Evolutionary conservation across 768 basidiomycete genomes (phyloP).

Genomic region (Russula vinacea): DNA sequence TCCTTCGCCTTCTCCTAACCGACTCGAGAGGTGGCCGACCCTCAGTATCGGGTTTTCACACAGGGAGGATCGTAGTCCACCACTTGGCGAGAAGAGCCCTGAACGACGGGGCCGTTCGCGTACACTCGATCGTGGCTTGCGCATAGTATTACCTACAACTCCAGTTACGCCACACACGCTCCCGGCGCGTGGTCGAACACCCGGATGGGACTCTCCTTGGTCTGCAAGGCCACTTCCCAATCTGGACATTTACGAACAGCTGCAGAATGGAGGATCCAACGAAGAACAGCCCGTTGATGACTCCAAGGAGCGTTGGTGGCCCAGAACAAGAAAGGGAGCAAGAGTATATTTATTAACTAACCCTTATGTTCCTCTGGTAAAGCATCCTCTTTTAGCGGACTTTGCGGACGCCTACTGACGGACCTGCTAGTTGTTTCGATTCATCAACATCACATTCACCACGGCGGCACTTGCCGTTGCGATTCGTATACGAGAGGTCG

Average conservation of each 20-base stretch:
- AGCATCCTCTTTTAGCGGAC: constrained; percentile 30
- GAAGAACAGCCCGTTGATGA: constrained; percentile 19
- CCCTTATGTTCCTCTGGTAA: constrained; percentile 73
- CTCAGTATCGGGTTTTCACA: constrained; percentile 5
- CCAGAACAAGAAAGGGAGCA: constrained; percentile 46
- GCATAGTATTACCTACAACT: constrained; percentile 38
- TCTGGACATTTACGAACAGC: constrained; percentile 16
- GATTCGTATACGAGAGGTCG: constrained; percentile 63
- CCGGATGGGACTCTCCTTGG: constrained; percentile 71
- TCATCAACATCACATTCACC: constrained; percentile 81
- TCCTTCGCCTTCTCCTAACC: constrained; percentile 7
- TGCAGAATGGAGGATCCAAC: constrained; percentile 17
- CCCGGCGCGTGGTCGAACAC: constrained; percentile 53
- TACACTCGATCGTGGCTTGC: constrained; percentile 26
- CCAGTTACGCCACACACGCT: constrained; percentile 45
- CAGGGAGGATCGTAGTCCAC: constrained; percentile 2
- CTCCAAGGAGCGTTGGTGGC: constrained; percentile 32
- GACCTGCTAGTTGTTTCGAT: constrained; percentile 65
- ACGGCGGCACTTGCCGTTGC: constrained; percentile 76
- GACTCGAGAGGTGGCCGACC: constrained; percentile 12
- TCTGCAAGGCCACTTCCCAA: constrained; percentile 41
- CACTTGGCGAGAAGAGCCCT: constrained; percentile 32
- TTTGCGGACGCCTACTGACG: background rate
- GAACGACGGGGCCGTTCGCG: constrained; percentile 29
- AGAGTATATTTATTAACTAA: constrained; percentile 70